Evolutionary conservation across 2,329 filamentous ascomycete genomes (phyloP), one percentile per base, ranked within the genome.

Genomic region (Botrytis medusae): DNA sequence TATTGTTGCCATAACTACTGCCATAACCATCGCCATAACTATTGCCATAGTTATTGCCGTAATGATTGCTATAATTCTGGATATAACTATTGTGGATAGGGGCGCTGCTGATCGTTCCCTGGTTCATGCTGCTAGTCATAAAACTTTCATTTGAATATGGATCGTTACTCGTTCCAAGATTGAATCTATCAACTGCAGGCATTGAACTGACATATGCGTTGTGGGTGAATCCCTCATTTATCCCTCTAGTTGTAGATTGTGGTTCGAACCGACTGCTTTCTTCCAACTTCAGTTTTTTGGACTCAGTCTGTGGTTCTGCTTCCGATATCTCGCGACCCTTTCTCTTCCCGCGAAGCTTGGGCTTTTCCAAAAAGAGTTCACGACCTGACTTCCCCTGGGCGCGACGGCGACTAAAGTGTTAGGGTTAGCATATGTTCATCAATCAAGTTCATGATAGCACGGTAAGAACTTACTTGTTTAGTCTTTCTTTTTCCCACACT

Each of bases 201-300:
- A 51, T 51, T 1, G 22, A 14, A 12, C 10, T 14, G 46, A 1
- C 22, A 25, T 14, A 60, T 60, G 1, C 9, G 29, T 0, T 32
- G 2, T 25, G 4, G 12, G 20, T 4, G 0, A 25, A 14, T 2
- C 22, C 20, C 29, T 25, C 20, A 8, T n/a, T 40, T 5, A 40
- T 9, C 2, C 14, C 34, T 25, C 22, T 29, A 29, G 12, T 16
- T 3, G 1, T 12, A 0, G 25, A 16, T 0, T 16, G 12, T 54
- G 10, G 2, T 54, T 3, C 12, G 5, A 54, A 54, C 4, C 48
- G 3, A 20, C 7, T 25, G n/a, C 37, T n/a, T 10, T n/a, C n/a
- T 4, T 37, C n/a, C 14, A 46, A 4, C 9, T 4, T 64, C 18
- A 14, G 0, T 32, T 64, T 44, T 9, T 64, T 64, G 2, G n/a